Base-by-base conservation (phyloP, 2,329 filamentous ascomycete species). In the Ceratocystis huliohia region DNA sequence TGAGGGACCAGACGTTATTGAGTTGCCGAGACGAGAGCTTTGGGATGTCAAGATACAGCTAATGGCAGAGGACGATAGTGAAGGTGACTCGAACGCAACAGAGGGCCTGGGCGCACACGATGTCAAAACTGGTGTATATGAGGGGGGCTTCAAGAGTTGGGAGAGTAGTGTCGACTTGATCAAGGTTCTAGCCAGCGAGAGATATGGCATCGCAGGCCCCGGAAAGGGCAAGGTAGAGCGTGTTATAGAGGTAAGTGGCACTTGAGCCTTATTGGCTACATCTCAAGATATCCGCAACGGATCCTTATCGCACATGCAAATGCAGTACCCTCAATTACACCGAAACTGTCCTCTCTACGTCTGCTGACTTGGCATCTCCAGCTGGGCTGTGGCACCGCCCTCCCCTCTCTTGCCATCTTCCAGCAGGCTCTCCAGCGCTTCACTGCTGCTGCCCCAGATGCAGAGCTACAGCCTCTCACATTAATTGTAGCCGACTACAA, bases 91-190 rank as follows among this genome's bases (percentile, higher is more conserved):
- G 5, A 59, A 41, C 8, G 68, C 72, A 67, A 72, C 75, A 57
- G 72, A 69, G 17, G 81, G 82, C 1, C 77, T 90, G 45, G 86
- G 84, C 48, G 80, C 82, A 69, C 85, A 88, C 69, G 89, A 94
- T 74, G 86, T 94, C 70, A 88, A 85, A 74, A 88, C 88, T 66
- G 89, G 89, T 64, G 83, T 93, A 68, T 94, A 94, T 75, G 89
- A 94, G 76, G 89, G 89, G 66, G 89, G 89, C 28, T 91, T 93
- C 78, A 94, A 94, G 78, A 92, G 88, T 72, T 94, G 89, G 89
- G 89, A 94, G 77, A 92, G 89, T 76, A 90, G 87, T 68, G 80
- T 91, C 64, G 89, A 94, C 73, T 79, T 94, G 20, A 88, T 89
- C 63, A 88, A 85, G 72, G 84, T 88, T n/a, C 74, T 87, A 37